A percentile compares a stretch with the other conserved stretches of the same genome.
Evolutionary conservation across 1,139 yeast genomes (phyloP).

Genomic region (Sugiyamaella grinbergsii): DNA sequence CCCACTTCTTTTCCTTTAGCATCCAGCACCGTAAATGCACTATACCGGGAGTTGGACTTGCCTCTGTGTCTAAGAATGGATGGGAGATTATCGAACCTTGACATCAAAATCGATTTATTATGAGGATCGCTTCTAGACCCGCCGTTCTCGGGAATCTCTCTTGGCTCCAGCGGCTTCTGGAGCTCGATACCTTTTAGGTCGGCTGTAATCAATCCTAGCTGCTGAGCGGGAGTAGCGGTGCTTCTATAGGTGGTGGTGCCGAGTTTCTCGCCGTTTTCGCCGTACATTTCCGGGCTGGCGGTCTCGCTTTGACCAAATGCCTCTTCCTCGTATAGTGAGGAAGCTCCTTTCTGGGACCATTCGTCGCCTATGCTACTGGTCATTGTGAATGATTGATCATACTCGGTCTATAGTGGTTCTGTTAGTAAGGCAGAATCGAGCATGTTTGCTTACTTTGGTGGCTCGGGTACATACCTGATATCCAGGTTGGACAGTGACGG

Average conservation of each 20-base stretch:
- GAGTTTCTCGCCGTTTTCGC: conserved; percentile 3
- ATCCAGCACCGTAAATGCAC: conserved; percentile 74
- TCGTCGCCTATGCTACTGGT: conserved; percentile 20
- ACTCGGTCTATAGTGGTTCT: conserved; percentile 5
- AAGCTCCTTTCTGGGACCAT: conserved; percentile 19
- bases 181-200: conserved; percentile 33
- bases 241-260: conserved; percentile 26
- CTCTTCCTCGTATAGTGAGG: conserved; percentile 19
- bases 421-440: conserved; percentile 4
- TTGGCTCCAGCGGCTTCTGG: conserved; percentile 47
- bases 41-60: conserved; percentile 60
- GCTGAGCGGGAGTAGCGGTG: conserved; percentile 31
- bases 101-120: conserved; percentile 40
- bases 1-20: conserved; percentile 77
- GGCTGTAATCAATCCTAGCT: conserved; percentile 23
- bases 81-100: conserved; percentile 61
- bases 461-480: conserved; percentile 13
- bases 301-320: neutral
- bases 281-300: neutral
- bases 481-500: conserved; percentile 5
- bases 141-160: conserved; percentile 45
- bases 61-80: conserved; percentile 76
- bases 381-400: conserved; percentile 13
- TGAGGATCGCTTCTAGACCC: conserved; percentile 38
- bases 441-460: too few species aligned